Evolutionary conservation across 371 early-diverging fungal genomes (phyloP).

Genomic region (Dinochytrium kinnereticum): DNA sequence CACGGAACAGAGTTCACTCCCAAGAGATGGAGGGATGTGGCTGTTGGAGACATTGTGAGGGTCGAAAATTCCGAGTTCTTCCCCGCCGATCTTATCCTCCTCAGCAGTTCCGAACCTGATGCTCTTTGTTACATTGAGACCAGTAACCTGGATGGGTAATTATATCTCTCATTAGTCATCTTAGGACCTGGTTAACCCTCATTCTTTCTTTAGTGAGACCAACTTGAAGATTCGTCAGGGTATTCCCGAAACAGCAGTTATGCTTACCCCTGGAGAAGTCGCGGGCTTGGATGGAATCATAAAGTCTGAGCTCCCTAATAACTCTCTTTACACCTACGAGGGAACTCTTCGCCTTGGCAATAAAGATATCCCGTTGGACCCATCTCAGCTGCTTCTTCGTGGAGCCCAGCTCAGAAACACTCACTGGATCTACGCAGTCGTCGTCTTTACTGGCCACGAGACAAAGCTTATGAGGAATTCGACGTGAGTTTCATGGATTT

Average conservation of each 20-base stretch:
- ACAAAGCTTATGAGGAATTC: slow-evolving; percentile 78
- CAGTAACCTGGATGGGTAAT: slow-evolving; percentile 69
- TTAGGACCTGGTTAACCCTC: neutral
- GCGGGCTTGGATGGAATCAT: slow-evolving; percentile 43
- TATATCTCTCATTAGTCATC: neutral
- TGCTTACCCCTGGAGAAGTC: slow-evolving; percentile 41
- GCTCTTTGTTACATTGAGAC: slow-evolving; percentile 77
- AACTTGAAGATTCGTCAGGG: slow-evolving; percentile 73
- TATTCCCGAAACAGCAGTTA: slow-evolving; percentile 47
- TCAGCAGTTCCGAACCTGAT: slow-evolving; percentile 63
- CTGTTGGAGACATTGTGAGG: slow-evolving; percentile 78
- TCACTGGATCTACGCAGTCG: slow-evolving; percentile 71
- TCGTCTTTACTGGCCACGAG: slow-evolving; percentile 81
- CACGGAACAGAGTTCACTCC: slow-evolving; percentile 48
- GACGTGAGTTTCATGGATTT: slow-evolving; percentile 22
- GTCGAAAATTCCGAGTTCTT: slow-evolving; percentile 74
- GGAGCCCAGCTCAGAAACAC: slow-evolving; percentile 84
- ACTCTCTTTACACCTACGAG: slow-evolving; percentile 56
- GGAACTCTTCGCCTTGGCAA: slow-evolving; percentile 45
- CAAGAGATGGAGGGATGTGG: slow-evolving; percentile 64
- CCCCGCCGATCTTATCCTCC: slow-evolving; percentile 74
- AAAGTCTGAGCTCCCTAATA: slow-evolving; percentile 56
- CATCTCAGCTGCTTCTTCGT: slow-evolving; percentile 52
- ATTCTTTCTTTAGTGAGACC: slow-evolving; percentile 59
- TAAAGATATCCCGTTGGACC: slow-evolving; percentile 51